Base-by-base conservation (phyloP, 78 protist species). In the Dictyostelium intermedium region DNA sequence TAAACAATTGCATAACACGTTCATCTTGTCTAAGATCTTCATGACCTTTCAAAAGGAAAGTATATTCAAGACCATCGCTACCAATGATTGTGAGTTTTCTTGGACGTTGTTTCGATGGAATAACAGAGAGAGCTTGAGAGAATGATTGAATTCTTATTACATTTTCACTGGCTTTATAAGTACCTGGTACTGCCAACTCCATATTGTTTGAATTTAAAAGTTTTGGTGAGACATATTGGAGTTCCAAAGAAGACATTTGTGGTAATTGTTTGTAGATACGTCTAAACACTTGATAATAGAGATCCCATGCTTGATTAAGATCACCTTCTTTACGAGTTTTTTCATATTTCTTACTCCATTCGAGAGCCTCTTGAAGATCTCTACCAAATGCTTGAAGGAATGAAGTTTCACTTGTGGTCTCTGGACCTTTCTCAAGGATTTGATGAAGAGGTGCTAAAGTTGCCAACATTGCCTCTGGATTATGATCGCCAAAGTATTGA, bases 61-160 rank as follows among this genome's bases (percentile, higher is more conserved):
- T 35, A 84, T 98, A 98, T 20, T 41, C 91, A 2, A 20, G 10
- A 14, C 98, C 99, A 81, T 99, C 99, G 30, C 96, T 83, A 32
- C 99, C 99, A 76, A 85, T 34, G 32, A 99, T 73, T 69, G 96
- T 91, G 39, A 99, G 70, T 92, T 95, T 82, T 41, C 99, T 81
- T 69, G 99, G 99, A 20, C 99, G 95, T 96, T 99, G 99, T 96
- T 99, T 99, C 23, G 99, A 96, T 18, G 97, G 83, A 87, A 99
- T 98, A 41, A 99, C 99, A 0, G 14, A 8, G 32, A 99, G 98
- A 4, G 74, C 20, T 18, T 97, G 95, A n/a, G 56, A 92, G 84
- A 98, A 98, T 34, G 91, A n/a, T 45, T 35, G 82, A 85, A 99
- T 99, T 23, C 97, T n/a, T 16, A 98, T 96, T n/a, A 97, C 84